Base-by-base conservation (phyloP, 495 filamentous ascomycete species). In the Tuber umbilicatum region DNA sequence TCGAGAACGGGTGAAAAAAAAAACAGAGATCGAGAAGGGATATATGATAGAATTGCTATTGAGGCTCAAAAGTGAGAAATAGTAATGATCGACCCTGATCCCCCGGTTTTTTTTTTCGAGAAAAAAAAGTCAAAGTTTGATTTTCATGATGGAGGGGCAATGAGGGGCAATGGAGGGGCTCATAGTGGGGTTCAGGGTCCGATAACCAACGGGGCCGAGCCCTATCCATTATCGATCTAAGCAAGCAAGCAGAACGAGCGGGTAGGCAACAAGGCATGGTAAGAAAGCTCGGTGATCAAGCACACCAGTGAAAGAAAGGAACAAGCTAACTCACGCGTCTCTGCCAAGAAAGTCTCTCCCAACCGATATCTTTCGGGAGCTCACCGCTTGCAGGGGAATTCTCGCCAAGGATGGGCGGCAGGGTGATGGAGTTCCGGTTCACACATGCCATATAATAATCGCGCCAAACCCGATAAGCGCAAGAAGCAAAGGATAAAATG, bases 211-310 rank as follows among this genome's bases (percentile, higher is more conserved):
- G 72, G 77, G 76, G 75, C 76, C 72, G 72, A 78, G 40, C 75
- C 77, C 77, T 79, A 79, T 77, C 74, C 16, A 78, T 70, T 78
- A 78, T 78, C 75, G 76, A 78, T 78, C n/a, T n/a, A n/a, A n/a
- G n/a, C n/a, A 78, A 78, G 75, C 27, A 64, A 5, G 42, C 14
- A 21, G 19, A 35, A 27, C 50, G 16, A 35, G 55, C 31, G 27
- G 55, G 55, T 19, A 64, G 55, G 55, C 55, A 35, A 64, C 55
- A 64, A 35, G 55, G 55, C n/a, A 60, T n/a, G n/a, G n/a, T 27
- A 60, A 31, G 10, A 27, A 16, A 60, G n/a, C 5, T 31, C 3
- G 27, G 27, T 27, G 55, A 60, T 60, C 50, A 64, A 31, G 27
- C 55, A 64, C 4, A 27, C 27, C 5, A 0, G 14, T 5, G 47